A percentile compares a stretch with the other conserved stretches of the same genome.
These are phyloP conservation scores for Cucurbita ficifolia DNA, from an alignment of 306 rosid genomes.

Conservation along the genomic window DNA sequence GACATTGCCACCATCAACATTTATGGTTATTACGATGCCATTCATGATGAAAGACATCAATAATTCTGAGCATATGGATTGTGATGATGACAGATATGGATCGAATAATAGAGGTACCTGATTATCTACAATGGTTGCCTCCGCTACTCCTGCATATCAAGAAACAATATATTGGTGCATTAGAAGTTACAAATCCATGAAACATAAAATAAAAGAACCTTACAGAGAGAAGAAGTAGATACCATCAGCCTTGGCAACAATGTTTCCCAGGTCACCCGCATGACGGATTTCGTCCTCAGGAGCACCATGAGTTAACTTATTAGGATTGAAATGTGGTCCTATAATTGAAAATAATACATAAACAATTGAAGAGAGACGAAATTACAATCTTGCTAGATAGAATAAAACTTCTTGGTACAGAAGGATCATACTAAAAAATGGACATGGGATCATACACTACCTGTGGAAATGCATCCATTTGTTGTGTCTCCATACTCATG, in stretches of 20 bases:
- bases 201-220: neutral
- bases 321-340: slow-evolving; percentile 93
- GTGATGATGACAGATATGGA: neutral
- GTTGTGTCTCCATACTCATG: slow-evolving; percentile 95
- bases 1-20: neutral
- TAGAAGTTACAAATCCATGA: neutral
- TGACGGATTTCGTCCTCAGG: slow-evolving; percentile 83
- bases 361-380: neutral
- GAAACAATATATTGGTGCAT: slow-evolving; percentile 8
- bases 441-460: slow-evolving; percentile 20
- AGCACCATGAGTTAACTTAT: slow-evolving; percentile 64
- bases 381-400: neutral
- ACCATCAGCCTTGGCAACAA: slow-evolving; percentile 67
- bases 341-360: neutral
- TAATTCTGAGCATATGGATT: neutral
- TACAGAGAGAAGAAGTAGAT: slow-evolving; percentile 8
- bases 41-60: neutral
- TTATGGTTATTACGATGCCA: neutral
- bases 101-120: slow-evolving; percentile 32
- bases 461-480: slow-evolving; percentile 92
- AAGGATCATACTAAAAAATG: neutral
- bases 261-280: slow-evolving; percentile 99
- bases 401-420: neutral
- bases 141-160: slow-evolving; percentile 44
- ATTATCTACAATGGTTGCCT: slow-evolving; percentile 52